Percentiles rank a stretch among this genome's conserved stretches.
Conservation (phyloP, 768 basidiomycete species). For the Tulasnella sp. region DNA sequence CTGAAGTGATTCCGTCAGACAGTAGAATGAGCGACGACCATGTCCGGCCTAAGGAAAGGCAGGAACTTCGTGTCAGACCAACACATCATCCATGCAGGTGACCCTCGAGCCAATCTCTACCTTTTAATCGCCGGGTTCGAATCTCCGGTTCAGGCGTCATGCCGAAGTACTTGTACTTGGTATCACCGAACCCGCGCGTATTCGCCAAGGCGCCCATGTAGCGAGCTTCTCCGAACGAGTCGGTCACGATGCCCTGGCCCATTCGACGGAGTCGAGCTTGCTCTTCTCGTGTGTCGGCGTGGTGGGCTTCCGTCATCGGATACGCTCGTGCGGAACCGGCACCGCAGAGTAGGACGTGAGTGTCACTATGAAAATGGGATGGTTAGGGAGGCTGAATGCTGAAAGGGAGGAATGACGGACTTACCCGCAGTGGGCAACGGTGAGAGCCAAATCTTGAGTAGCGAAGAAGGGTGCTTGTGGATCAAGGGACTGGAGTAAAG, state of each 20-base stretch:
- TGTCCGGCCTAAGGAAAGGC: constrained; percentile 59
- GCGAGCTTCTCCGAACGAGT: constrained; percentile 93
- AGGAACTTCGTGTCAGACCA: constrained; percentile 3
- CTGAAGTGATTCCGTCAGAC: constrained; percentile 93
- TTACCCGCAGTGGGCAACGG: constrained; percentile 92
- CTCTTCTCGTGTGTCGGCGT: constrained; percentile 90
- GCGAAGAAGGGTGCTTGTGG: constrained; percentile 84
- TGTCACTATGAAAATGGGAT: constrained; percentile 62
- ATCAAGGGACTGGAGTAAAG: constrained; percentile 89
- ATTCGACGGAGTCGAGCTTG: constrained; percentile 81
- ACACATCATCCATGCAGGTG: constrained; percentile 45
- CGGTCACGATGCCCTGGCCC: constrained; percentile 86
- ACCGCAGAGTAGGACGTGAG: constrained; percentile 80
- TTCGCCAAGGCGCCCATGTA: constrained; percentile 96
- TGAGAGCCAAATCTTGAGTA: constrained; percentile 72
- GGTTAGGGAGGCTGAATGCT: background rate
- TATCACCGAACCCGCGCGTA: constrained; percentile 87
- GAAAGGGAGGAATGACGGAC: constrained; percentile 38
- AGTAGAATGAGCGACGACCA: constrained; percentile 87
- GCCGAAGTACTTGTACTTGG: constrained; percentile 85
- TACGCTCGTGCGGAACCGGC: constrained; percentile 71
- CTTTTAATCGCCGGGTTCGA: constrained; percentile 70
- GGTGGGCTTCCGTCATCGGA: constrained; percentile 93
- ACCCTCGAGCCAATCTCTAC: constrained; percentile 94
- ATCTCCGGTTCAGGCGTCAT: constrained; percentile 95